phyloP scores from a whole-genome alignment of 169 alveolate genomes.

The Plasmodium knowlesi region DNA sequence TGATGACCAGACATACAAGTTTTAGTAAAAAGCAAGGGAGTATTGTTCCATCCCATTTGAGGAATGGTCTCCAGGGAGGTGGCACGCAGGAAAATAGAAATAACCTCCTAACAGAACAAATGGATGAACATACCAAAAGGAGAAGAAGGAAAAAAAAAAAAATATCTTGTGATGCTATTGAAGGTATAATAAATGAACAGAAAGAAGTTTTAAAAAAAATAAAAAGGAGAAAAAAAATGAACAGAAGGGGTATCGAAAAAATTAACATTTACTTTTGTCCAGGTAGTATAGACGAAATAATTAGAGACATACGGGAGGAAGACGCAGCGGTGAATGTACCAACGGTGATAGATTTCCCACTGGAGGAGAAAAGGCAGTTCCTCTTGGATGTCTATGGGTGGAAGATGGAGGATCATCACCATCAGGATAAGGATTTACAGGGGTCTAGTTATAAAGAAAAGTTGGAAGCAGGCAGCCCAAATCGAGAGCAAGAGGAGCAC shows the following conservation, averaged over 20 bases:
- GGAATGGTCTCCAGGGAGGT: neutral
- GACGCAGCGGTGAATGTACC: neutral
- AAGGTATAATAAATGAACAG: neutral
- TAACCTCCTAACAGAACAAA: neutral
- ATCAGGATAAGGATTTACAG: neutral
- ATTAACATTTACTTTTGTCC: slow-evolving; percentile 12
- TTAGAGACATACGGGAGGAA: slow-evolving; percentile 20
- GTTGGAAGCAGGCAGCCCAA: neutral
- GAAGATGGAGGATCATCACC: neutral
- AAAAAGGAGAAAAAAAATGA: neutral
- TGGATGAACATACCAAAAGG: neutral
- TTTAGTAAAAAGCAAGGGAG: neutral
- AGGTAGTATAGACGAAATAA: neutral
- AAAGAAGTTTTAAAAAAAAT: neutral
- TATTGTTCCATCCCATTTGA: neutral
- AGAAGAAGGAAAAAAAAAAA: neutral
- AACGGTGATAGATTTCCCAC: neutral
- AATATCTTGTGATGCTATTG: neutral
- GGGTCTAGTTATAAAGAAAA: neutral
- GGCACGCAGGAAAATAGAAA: neutral
- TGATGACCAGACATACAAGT: neutral
- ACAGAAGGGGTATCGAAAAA: neutral
- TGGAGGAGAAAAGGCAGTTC: neutral
- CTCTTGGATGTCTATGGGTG: neutral
- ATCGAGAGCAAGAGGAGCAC: neutral